A percentile compares a stretch with the other conserved stretches of the same genome.
Evolutionary conservation across 768 basidiomycete species (phyloP).

Genomic region (Trametes maxima): DNA sequence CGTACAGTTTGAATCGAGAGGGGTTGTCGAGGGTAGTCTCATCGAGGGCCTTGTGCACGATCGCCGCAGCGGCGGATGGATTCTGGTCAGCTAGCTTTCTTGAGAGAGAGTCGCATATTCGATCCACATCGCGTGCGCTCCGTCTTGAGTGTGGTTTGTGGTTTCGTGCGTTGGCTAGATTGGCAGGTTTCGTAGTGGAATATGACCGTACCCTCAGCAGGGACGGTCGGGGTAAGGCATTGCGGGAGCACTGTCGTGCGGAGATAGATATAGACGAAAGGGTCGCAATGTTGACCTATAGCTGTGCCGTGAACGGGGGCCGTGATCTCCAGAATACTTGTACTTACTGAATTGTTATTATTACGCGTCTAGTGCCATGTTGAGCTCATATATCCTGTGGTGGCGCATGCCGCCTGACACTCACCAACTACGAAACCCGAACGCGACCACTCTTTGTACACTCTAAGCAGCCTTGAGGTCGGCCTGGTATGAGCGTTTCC

Average conservation of each 20-base stretch:
- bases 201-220: not conserved
- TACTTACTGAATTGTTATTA: not conserved
- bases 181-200: not conserved
- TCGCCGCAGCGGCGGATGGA: conserved; percentile 4
- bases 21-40: conserved; percentile 2
- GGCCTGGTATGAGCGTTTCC: too few species aligned
- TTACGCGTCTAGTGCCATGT: too few species aligned
- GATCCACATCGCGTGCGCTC: not conserved
- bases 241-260: not conserved
- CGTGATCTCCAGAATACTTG: too few species aligned
- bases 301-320: not conserved
- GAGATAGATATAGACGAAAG: not conserved
- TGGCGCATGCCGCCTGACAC: too few species aligned
- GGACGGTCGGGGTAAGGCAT: not conserved
- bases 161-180: not conserved
- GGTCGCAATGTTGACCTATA: conserved; percentile 8
- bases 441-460: too few species aligned
- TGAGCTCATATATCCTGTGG: too few species aligned
- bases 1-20: conserved; percentile 32
- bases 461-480: too few species aligned
- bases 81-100: not conserved
- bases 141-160: not conserved
- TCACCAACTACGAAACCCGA: too few species aligned
- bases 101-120: not conserved
- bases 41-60: conserved; percentile 10